Evolutionary conservation across 345 rosid species (phyloP), one percentile per base, ranked within the genome.

Genomic region (Lumnitzera littorea): DNA sequence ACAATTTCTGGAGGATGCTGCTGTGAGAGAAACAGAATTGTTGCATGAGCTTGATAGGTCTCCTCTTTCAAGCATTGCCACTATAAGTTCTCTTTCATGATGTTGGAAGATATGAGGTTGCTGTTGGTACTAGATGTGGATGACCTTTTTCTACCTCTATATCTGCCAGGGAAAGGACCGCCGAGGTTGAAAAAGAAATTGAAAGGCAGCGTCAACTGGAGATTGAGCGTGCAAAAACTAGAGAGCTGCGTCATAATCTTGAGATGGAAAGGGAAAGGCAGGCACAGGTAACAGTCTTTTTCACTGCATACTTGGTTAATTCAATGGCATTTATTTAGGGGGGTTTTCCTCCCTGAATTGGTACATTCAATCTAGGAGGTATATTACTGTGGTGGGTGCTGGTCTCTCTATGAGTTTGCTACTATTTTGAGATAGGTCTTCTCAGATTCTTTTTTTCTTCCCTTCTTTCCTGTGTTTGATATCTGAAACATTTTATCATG

Each of bases 221-320:
- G 58, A 72, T 82, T 62, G 96, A 89, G 67, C 82, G 87, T 60
- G 87, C 85, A 57, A 84, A 77, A 72, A 86, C 92, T 25, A 89
- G 82, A 69, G 96, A 86, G 64, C 74, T 89, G 64, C 83, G 82
- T 13, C 79, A 80, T 72, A 84, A 70, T 64, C 87, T 89, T 72
- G 96, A 89, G 50, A 79, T 86, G 82, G 96, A 89, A 70, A 89
- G 82, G 79, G 96, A 89, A 79, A 76, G 77, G 71, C 96, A 84
- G 68, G 68, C 80, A 48, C 96, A 89, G 86, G 96, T 75, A 77
- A 70, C 74, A 41, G 56, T 47, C 29, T 62, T 67, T 15, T 17
- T 52, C 23, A 1, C 31, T 50, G 6, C 55, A 25, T 9, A 36
- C 43, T 36, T 29, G 53, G n/a, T 24, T 51, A 51, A 36, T 29